A percentile compares a stretch with the other conserved stretches of the same genome.
These are phyloP conservation scores for Triticum urartu DNA, from an alignment of 176 grass and related monocot species.

Conservation along the genomic window DNA sequence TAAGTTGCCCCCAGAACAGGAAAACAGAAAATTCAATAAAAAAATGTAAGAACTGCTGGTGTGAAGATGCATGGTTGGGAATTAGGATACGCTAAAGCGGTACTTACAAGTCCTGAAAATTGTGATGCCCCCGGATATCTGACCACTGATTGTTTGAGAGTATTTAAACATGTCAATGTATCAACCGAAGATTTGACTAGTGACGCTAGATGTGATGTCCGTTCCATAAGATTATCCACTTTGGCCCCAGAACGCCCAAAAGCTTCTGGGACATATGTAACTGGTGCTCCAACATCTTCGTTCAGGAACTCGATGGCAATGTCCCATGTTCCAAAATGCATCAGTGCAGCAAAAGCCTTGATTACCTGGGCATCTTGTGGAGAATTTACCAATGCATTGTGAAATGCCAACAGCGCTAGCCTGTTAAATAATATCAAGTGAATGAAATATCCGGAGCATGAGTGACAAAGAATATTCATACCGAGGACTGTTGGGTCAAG, in stretches of 20 bases:
- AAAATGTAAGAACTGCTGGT: neutral
- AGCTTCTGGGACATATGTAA: conserved; percentile 70
- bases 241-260: conserved; percentile 22
- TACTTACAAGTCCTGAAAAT: conserved; percentile 68
- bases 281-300: conserved; percentile 44
- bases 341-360: conserved; percentile 61
- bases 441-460: conserved; percentile 14
- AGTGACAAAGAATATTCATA: neutral
- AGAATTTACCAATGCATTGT: conserved; percentile 63
- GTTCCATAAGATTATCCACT: conserved; percentile 58
- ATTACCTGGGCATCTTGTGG: conserved; percentile 71
- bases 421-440: conserved; percentile 45
- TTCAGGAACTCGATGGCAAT: conserved; percentile 43
- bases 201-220: conserved; percentile 50
- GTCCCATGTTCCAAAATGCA: conserved; percentile 72
- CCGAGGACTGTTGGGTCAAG: neutral
- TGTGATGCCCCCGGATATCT: conserved; percentile 41
- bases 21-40: neutral
- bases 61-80: neutral
- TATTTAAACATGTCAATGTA: conserved; percentile 49
- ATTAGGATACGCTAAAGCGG: conserved; percentile 1
- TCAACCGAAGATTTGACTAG: conserved; percentile 58
- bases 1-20: neutral
- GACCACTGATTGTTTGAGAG: conserved; percentile 53
- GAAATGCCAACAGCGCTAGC: conserved; percentile 71